Base-by-base conservation (phyloP, 139 green algal genomes). In the Pseudopediastrum boryanum region DNA sequence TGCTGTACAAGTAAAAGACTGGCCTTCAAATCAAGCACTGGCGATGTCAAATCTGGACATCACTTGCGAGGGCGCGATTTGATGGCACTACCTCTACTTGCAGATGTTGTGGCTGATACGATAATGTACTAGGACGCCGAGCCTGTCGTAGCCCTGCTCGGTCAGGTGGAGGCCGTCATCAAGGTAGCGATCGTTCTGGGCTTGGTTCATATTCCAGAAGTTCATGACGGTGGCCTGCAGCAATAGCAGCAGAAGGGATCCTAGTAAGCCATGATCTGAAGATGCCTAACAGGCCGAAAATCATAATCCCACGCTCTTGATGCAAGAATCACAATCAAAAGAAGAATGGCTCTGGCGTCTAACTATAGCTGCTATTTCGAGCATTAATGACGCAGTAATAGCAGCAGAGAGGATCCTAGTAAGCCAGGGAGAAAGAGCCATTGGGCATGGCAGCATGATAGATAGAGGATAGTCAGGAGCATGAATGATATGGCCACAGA, bases 151-250 rank as follows among this genome's bases (percentile, higher is more conserved):
- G 3, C n/a, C 71, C 6, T 23, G 46, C 39, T 78, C 27, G 4
- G 71, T 78, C 54, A 78, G 25, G 43, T 78, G 71, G 4, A 78
- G 71, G 38, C 71, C 71, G 46, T 78, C 71, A 43, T 78, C 71
- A 2, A 78, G 71, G n/a, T 51, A 78, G 6, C 16, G 48, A 8
- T 4, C 31, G n/a, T 56, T 35, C 2, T 70, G 41, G 21, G 16
- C 10, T 1, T 33, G 3, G 6, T n/a, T 27, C 71, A 78, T 78
- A 3, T 41, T 58, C 27, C 43, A 78, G 71, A 78, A 78, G 33
- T 78, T 41, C n/a, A 78, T 19, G 19, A 56, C 54, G 2, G 54
- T 56, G 44, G 56, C 36, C 71, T 78, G 52, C 38, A 56, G 35
- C 38, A 69, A 36, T 36, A 69, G 31, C 61, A 68, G 61, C 61